A percentile compares a stretch with the other conserved stretches of the same genome.
Evolutionary conservation across 164 flowering plant species (phyloP).

Genomic region (Paratinospora sagittata): DNA sequence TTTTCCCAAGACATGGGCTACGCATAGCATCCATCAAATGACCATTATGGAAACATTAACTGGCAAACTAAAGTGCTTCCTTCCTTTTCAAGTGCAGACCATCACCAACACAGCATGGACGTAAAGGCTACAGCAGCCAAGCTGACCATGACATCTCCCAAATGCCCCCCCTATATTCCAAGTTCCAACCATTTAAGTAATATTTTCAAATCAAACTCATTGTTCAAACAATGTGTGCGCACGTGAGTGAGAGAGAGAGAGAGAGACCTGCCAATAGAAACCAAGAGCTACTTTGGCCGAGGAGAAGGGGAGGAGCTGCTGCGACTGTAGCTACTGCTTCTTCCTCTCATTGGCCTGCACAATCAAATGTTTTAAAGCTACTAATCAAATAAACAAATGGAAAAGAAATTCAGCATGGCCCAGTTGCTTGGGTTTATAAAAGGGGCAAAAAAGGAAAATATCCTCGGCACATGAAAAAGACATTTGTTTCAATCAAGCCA

Average conservation of each 20-base stretch:
- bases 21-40: background rate
- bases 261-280: background rate
- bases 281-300: background rate
- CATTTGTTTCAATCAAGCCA: no score
- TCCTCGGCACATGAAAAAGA: no score
- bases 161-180: background rate
- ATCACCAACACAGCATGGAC: background rate
- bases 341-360: conserved; percentile 50
- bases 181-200: background rate
- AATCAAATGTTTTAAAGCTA: background rate
- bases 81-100: background rate
- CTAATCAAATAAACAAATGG: no score
- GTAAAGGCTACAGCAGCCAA: background rate
- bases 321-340: conserved; percentile 58
- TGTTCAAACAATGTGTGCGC: background rate
- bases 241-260: background rate
- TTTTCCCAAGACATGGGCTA: background rate
- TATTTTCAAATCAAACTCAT: background rate
- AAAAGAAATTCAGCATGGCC: no score
- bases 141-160: background rate
- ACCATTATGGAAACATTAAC: background rate
- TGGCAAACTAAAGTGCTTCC: no score
- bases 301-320: conserved; percentile 43
- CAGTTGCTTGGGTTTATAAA: no score
- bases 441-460: no score